Evolutionary conservation across 257 asterid genomes (phyloP).

Genomic region (Striga asiatica): DNA sequence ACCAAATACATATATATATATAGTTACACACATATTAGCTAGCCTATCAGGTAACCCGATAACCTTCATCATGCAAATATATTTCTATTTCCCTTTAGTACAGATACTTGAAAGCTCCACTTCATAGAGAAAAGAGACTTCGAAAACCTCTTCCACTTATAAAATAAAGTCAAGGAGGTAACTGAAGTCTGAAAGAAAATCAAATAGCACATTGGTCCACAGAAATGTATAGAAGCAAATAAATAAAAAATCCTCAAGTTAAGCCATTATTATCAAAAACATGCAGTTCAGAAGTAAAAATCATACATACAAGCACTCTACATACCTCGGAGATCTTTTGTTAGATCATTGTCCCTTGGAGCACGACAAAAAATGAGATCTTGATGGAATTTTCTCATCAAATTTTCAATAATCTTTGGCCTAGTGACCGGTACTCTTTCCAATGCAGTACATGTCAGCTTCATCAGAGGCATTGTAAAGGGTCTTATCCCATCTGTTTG

Average conservation of each 20-base stretch:
- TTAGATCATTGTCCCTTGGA: conserved; percentile 57
- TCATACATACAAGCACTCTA: neutral
- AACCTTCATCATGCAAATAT: neutral
- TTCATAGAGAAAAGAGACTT: too few species aligned
- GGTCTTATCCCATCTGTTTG: conserved; percentile 87
- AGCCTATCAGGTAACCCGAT: neutral
- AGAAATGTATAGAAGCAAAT: neutral
- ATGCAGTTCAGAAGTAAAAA: neutral
- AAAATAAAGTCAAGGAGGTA: too few species aligned
- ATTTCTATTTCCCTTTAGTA: neutral
- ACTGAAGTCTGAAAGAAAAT: too few species aligned
- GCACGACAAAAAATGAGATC: conserved; percentile 81
- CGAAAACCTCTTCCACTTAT: too few species aligned
- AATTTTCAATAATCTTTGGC: conserved; percentile 38
- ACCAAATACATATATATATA: neutral
- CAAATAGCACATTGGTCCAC: neutral
- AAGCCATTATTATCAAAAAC: neutral
- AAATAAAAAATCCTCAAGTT: neutral
- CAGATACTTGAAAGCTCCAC: too few species aligned
- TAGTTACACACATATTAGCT: too few species aligned
- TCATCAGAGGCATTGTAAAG: conserved; percentile 92
- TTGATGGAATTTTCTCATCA: conserved; percentile 66
- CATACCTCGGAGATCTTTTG: conserved; percentile 49
- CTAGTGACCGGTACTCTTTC: conserved; percentile 91
- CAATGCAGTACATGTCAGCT: conserved; percentile 79